Conservation (phyloP, 495 filamentous ascomycete species). For the Sordaria brevicollis region DNA sequence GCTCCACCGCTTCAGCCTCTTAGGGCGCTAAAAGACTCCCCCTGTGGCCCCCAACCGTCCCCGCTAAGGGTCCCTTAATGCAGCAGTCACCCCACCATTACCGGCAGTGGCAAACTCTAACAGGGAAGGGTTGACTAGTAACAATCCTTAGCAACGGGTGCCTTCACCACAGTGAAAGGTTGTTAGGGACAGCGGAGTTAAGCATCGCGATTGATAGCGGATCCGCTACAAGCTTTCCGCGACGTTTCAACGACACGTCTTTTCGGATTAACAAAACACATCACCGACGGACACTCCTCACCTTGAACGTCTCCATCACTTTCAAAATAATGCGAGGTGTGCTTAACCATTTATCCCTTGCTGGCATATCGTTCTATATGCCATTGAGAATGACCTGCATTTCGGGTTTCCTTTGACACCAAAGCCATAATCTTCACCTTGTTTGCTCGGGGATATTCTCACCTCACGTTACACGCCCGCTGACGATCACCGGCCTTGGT, state of each 20-base stretch:
- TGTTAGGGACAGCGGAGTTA: background rate
- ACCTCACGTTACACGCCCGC: background rate
- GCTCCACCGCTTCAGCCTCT: background rate
- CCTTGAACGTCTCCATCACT: background rate
- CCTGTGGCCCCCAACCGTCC: background rate
- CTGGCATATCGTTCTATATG: background rate
- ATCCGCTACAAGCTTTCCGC: background rate
- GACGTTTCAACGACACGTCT: background rate
- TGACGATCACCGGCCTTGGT: background rate
- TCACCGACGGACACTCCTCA: background rate
- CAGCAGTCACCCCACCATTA: background rate
- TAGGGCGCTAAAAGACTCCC: background rate
- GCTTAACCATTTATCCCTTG: too few relatives aligned
- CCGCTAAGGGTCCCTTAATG: background rate
- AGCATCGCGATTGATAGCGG: background rate
- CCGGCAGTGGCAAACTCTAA: background rate
- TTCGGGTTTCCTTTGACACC: background rate
- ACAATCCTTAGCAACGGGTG: background rate
- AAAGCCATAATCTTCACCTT: background rate
- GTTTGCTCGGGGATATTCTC: background rate
- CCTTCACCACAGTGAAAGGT: rapidly evolving
- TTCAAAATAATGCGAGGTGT: background rate
- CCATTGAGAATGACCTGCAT: too few relatives aligned
- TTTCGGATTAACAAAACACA: background rate
- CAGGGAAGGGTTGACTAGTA: background rate